phyloP scores from a whole-genome alignment of 768 basidiomycete species.

The Russula griseocarnosa region DNA sequence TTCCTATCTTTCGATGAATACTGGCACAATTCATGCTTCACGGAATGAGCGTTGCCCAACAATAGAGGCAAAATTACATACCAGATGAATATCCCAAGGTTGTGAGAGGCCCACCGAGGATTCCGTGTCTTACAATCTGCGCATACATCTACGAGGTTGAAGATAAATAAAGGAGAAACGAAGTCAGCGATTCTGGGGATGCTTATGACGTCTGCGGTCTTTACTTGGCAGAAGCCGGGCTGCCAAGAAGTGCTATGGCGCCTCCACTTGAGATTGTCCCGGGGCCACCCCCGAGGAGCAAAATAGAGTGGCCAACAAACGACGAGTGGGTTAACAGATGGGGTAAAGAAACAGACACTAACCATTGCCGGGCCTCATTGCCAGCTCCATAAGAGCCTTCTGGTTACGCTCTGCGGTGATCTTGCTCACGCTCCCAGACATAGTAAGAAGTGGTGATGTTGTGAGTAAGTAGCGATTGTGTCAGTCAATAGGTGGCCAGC shows the following conservation, averaged over 20 bases:
- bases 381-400: constrained; percentile 24
- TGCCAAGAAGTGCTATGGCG: neutral
- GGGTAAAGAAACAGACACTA: constrained; percentile 3
- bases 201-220: neutral
- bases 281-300: neutral
- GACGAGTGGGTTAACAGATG: neutral
- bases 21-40: constrained; percentile 80
- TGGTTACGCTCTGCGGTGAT: constrained; percentile 26
- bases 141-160: constrained; percentile 58
- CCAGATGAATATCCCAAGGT: constrained; percentile 88
- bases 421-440: constrained; percentile 23
- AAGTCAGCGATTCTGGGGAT: constrained; percentile 9
- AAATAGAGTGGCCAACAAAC: neutral
- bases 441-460: constrained; percentile 1
- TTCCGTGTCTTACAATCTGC: constrained; percentile 87
- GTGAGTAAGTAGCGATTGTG: neutral
- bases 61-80: constrained; percentile 38
- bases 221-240: constrained; percentile 3
- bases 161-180: neutral
- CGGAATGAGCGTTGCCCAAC: constrained; percentile 20
- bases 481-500: too few species aligned
- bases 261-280: neutral
- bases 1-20: constrained; percentile 91
- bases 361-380: constrained; percentile 22
- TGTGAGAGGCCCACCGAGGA: constrained; percentile 88